A percentile compares a stretch with the other conserved stretches of the same genome.
Evolutionary conservation across 1,284 basidiomycete species (phyloP).

Genomic region (Ustilago esculenta): DNA sequence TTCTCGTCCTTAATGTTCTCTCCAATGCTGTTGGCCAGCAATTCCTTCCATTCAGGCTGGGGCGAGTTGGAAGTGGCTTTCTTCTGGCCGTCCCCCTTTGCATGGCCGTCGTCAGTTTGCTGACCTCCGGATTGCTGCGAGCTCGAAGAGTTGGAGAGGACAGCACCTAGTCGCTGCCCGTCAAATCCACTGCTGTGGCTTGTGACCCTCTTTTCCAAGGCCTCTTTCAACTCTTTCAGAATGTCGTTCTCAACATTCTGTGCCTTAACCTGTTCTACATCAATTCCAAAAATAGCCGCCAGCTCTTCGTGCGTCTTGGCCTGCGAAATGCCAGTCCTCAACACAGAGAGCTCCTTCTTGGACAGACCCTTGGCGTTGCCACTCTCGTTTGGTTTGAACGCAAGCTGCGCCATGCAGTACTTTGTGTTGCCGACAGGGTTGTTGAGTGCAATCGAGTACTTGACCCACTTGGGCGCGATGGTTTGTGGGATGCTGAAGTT

Average conservation of each 20-base stretch:
- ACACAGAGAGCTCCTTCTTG: conserved; percentile 37
- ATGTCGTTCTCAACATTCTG: conserved; percentile 24
- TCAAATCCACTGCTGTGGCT: conserved; percentile 21
- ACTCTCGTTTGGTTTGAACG: conserved; percentile 54
- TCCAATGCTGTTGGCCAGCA: conserved; percentile 45
- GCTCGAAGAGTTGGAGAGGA: conserved; percentile 17
- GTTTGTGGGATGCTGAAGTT: conserved; percentile 48
- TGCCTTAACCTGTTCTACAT: conserved; percentile 19
- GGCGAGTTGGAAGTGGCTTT: conserved; percentile 50
- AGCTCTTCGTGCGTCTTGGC: conserved; percentile 52
- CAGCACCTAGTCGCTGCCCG: conserved; percentile 30
- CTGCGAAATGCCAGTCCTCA: conserved; percentile 36
- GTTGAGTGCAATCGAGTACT: conserved; percentile 66
- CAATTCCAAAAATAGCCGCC: conserved; percentile 38
- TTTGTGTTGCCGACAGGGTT: conserved; percentile 90
- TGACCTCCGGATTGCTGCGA: conserved; percentile 8
- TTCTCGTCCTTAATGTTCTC: conserved; percentile 58
- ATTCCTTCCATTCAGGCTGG: conserved; percentile 58
- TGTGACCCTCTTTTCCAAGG: conserved; percentile 12
- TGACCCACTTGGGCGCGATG: conserved; percentile 60
- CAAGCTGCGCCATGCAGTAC: conserved; percentile 76
- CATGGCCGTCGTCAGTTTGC: conserved; percentile 31
- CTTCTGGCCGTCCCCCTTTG: conserved; percentile 17
- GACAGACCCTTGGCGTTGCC: conserved; percentile 23
- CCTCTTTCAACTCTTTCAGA: conserved; percentile 28